phyloP scores from a whole-genome alignment of 345 rosid genomes.

The Citrus mangshanensis region DNA sequence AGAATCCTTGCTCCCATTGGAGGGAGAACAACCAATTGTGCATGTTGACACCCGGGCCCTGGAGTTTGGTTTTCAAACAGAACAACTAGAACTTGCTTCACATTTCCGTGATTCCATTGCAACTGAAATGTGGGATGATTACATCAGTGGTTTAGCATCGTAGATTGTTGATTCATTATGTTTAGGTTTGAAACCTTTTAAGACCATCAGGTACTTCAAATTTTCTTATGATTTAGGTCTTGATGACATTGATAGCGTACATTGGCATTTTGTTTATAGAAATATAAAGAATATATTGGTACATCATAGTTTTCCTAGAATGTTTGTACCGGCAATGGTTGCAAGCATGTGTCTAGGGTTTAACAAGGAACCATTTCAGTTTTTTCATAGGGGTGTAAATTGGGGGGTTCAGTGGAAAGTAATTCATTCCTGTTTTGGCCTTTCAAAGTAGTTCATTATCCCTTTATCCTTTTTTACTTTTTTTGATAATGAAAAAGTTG shows the following conservation, averaged over 20 bases:
- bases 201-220: slow-evolving; percentile 10
- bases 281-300: slow-evolving; percentile 14
- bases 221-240: slow-evolving; percentile 10
- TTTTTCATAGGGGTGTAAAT: too few species aligned
- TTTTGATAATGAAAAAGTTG: too few species aligned
- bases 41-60: slow-evolving; percentile 32
- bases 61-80: slow-evolving; percentile 36
- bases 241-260: slow-evolving; percentile 25
- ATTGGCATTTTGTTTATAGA: slow-evolving; percentile 24
- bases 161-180: slow-evolving; percentile 30
- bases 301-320: background rate
- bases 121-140: slow-evolving; percentile 62
- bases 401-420: too few species aligned
- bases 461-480: too few species aligned
- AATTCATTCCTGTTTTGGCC: too few species aligned
- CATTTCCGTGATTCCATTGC: slow-evolving; percentile 69
- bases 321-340: background rate
- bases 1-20: slow-evolving; percentile 32
- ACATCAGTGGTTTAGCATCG: slow-evolving; percentile 42
- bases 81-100: slow-evolving; percentile 40
- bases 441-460: too few species aligned
- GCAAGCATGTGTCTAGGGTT: background rate
- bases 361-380: background rate
- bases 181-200: slow-evolving; percentile 19
- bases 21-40: slow-evolving; percentile 34